Conservation (phyloP, 257 asterid genomes). For the Primulina huaijiensis region DNA sequence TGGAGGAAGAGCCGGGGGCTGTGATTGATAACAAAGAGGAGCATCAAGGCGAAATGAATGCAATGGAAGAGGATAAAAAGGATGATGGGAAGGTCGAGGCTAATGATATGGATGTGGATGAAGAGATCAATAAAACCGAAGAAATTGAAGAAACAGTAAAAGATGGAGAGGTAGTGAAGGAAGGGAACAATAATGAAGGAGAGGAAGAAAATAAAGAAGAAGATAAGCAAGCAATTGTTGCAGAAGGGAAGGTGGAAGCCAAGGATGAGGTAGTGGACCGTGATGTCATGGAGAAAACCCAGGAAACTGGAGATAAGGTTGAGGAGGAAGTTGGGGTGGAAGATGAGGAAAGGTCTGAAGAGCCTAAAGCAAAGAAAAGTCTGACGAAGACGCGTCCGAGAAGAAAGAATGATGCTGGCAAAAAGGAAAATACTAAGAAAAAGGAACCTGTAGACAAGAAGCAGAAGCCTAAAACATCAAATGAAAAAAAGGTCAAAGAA, state of each 20-base stretch:
- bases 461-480: slow-evolving; percentile 32
- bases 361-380: slow-evolving; percentile 34
- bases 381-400: slow-evolving; percentile 53
- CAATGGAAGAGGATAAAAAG: slow-evolving; percentile 31
- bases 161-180: slow-evolving; percentile 25
- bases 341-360: slow-evolving; percentile 36
- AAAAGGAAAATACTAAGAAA: slow-evolving; percentile 40
- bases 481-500: slow-evolving; percentile 28
- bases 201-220: background rate
- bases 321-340: slow-evolving; percentile 31
- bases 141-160: slow-evolving; percentile 26
- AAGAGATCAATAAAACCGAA: slow-evolving; percentile 29
- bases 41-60: slow-evolving; percentile 24
- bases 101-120: slow-evolving; percentile 43
- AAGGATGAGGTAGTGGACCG: slow-evolving; percentile 24
- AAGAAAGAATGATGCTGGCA: slow-evolving; percentile 39
- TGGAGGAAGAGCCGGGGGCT: slow-evolving; percentile 3
- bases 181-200: slow-evolving; percentile 12
- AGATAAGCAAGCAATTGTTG: background rate
- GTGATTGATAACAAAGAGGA: slow-evolving; percentile 26
- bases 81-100: slow-evolving; percentile 32
- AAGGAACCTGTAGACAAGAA: slow-evolving; percentile 35
- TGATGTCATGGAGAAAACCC: slow-evolving; percentile 23
- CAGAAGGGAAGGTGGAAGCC: background rate
- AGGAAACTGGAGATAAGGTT: slow-evolving; percentile 31